These are phyloP conservation scores for Claviceps quebecensis DNA, from an alignment of 2,329 filamentous ascomycete species.

Conservation along the genomic window DNA sequence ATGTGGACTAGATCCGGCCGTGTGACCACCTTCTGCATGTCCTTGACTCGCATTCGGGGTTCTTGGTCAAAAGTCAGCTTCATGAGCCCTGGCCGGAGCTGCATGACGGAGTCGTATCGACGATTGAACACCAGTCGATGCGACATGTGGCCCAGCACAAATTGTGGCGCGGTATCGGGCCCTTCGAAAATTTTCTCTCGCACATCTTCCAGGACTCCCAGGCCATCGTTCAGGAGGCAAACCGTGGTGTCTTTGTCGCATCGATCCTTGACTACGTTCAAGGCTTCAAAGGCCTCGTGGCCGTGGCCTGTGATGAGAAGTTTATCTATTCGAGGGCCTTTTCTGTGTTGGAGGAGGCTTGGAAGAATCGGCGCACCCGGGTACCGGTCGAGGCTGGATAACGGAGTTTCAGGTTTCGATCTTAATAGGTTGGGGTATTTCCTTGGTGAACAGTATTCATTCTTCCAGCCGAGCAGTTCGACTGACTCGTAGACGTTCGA, in stretches of 20 bases:
- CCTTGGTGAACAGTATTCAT: conserved; percentile 8
- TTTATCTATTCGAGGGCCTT: conserved; percentile 48
- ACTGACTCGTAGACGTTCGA: conserved; percentile 28
- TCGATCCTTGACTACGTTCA: conserved; percentile 49
- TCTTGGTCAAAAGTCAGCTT: conserved; percentile 15
- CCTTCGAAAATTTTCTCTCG: conserved; percentile 59
- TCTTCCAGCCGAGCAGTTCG: conserved; percentile 18
- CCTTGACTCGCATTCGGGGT: conserved; percentile 7
- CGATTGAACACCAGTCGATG: conserved; percentile 31
- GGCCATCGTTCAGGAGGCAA: conserved; percentile 64
- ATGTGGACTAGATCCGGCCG: conserved; percentile 12
- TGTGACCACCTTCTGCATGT: conserved; percentile 9
- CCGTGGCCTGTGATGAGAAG: conserved; percentile 50
- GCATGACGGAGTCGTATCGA: conserved; percentile 23
- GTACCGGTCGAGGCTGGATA: conserved; percentile 5
- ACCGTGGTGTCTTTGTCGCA: conserved; percentile 57
- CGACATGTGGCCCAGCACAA: conserved; percentile 54
- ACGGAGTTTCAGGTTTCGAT: conserved; percentile 9
- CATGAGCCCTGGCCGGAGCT: conserved; percentile 20
- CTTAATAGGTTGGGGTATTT: conserved; percentile 20
- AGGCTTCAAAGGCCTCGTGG: conserved; percentile 40
- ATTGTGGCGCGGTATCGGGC: conserved; percentile 51
- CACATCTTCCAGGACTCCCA: conserved; percentile 71
- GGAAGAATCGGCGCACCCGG: no score
- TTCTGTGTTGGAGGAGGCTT: conserved; percentile 6